Evolutionary conservation across 1,284 basidiomycete species (phyloP), one percentile per base, ranked within the genome.

Genomic region (Paramarasmius palmivorus): DNA sequence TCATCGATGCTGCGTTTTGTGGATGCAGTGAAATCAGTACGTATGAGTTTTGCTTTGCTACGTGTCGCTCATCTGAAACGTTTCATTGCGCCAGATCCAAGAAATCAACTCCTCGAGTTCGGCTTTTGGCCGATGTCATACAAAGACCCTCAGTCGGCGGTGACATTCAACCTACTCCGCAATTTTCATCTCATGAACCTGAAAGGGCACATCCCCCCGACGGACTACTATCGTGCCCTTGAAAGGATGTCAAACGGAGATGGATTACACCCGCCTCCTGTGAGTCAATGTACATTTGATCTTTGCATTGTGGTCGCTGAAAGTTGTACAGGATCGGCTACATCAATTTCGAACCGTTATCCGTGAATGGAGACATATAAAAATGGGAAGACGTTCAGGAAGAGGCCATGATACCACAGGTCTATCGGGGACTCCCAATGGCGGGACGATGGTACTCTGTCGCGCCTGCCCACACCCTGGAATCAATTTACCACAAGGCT

Each of bases 391-490:
- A 36, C 45, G 51, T 0, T 26, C 29, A 8, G 57, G 61, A 1
- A 36, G 54, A 12, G 58, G 49, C 0, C 61, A 59, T 46, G 56
- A 60, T 32, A 45, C 47, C 0, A 15, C 1, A 4, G 55, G 57
- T 0, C 52, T 59, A 6, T 22, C n/a, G 4, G 53, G 45, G 7
- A 63, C 56, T 0, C 6, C 9, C 10, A 44, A 22, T 2, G 56
- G 60, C 1, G 53, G 50, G 15, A 23, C 56, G 2, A 50, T 50
- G 0, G 29, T 63, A 1, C 29, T 15, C 3, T 64, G 63, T 44
- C 52, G 53, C 0, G 57, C 60, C 2, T 71, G 69, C 54, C 69
- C 68, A 1, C 59, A 58, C 7, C 64, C 60, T 0, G 45, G n/a
- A 1, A 49, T 49, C 2, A 53, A 53, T 49, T 34, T 53, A 9